Conservation (phyloP, 371 early-diverging fungal species). For the Mortierella sp. region DNA sequence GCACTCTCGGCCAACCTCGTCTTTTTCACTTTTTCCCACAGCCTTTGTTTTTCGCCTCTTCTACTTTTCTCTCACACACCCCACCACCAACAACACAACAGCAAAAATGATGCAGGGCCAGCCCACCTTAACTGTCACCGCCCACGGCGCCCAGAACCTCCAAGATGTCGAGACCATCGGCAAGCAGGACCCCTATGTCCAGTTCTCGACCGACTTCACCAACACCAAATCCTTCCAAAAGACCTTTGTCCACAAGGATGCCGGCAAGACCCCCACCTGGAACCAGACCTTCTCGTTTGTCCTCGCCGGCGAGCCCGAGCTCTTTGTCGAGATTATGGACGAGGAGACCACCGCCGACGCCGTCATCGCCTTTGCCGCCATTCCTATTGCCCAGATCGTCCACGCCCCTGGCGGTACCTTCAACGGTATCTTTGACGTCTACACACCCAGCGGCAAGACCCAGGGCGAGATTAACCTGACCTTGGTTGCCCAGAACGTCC, state of each 20-base stretch:
- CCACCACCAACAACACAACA: neutral
- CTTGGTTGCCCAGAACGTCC: conserved; percentile 62
- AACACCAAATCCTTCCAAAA: conserved; percentile 65
- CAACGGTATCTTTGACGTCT: conserved; percentile 65
- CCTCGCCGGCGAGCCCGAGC: conserved; percentile 63
- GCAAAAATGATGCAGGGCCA: conserved; percentile 7
- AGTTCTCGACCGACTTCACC: conserved; percentile 60
- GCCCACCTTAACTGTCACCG: conserved; percentile 60
- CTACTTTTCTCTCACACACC: conserved; percentile 9
- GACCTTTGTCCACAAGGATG: conserved; percentile 69
- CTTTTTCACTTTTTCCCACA: conserved; percentile 1
- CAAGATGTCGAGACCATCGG: conserved; percentile 62
- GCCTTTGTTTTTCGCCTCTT: neutral
- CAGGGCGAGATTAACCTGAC: conserved; percentile 65
- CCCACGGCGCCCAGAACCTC: conserved; percentile 62
- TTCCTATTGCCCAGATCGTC: conserved; percentile 67
- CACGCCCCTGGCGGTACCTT: conserved; percentile 63
- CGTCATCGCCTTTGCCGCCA: conserved; percentile 70
- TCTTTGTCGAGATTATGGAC: conserved; percentile 70
- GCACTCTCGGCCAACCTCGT: neutral
- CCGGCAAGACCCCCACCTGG: conserved; percentile 69
- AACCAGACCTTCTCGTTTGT: conserved; percentile 67
- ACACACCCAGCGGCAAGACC: conserved; percentile 60
- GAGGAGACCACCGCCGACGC: conserved; percentile 65
- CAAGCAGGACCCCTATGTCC: conserved; percentile 73